Evolutionary conservation across 768 basidiomycete genomes (phyloP).

Genomic region (Myochromella boudieri): DNA sequence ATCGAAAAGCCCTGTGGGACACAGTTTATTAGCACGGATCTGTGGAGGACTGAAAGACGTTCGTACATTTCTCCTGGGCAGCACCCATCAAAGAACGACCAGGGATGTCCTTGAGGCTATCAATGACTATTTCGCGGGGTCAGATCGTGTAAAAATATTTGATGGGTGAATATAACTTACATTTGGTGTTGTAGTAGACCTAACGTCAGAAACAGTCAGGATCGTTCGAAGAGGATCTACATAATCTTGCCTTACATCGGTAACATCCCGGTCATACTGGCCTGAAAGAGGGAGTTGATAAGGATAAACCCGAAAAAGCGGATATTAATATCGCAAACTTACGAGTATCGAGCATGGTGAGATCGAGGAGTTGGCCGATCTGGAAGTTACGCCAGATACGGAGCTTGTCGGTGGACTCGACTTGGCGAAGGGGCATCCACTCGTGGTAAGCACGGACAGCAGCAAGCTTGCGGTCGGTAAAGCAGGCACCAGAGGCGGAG

Average conservation of each 20-base stretch:
- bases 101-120: conserved; percentile 37
- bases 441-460: conserved; percentile 60
- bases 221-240: background rate
- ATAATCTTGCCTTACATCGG: conserved; percentile 36
- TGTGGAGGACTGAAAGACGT: background rate
- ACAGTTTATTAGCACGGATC: background rate
- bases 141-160: too few relatives aligned
- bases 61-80: conserved; percentile 51
- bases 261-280: conserved; percentile 58
- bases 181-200: conserved; percentile 53
- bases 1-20: conserved; percentile 42
- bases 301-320: background rate
- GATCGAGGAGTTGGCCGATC: conserved; percentile 57
- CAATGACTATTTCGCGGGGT: conserved; percentile 48
- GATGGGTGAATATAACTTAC: too few relatives aligned
- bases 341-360: conserved; percentile 66
- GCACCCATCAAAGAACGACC: conserved; percentile 56
- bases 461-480: conserved; percentile 58
- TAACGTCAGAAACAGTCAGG: too few relatives aligned
- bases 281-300: conserved; percentile 32
- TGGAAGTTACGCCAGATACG: conserved; percentile 66
- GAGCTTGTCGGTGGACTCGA: conserved; percentile 53
- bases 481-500: conserved; percentile 54
- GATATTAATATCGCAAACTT: conserved; percentile 13
- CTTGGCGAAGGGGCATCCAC: conserved; percentile 63